phyloP scores from a whole-genome alignment of 768 basidiomycete species.

The Tricholoma furcatifolium region DNA sequence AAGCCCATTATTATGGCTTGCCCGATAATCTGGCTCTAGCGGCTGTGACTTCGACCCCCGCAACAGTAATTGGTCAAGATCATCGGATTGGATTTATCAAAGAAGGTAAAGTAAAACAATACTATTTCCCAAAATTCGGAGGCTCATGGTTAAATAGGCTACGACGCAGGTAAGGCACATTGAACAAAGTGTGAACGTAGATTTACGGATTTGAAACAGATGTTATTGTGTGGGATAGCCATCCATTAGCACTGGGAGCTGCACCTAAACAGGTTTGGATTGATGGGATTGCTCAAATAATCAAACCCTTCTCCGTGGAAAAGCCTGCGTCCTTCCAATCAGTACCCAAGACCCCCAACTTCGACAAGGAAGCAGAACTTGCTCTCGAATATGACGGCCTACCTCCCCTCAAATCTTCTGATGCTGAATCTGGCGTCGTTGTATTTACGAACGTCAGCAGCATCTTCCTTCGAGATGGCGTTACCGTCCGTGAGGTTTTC shows the following conservation, averaged over 20 bases:
- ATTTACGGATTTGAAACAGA: constrained; percentile 39
- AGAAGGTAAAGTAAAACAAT: constrained; percentile 41
- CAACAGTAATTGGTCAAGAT: constrained; percentile 69
- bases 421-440: constrained; percentile 19
- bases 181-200: neutral
- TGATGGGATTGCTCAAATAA: constrained; percentile 80
- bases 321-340: constrained; percentile 51
- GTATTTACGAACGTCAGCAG: constrained; percentile 66
- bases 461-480: constrained; percentile 35
- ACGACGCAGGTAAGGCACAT: constrained; percentile 63
- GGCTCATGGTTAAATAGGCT: constrained; percentile 40
- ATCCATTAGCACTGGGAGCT: constrained; percentile 81
- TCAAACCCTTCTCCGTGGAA: constrained; percentile 38
- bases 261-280: constrained; percentile 86
- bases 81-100: constrained; percentile 80
- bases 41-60: constrained; percentile 74
- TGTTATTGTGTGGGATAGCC: constrained; percentile 79
- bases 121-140: neutral
- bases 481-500: constrained; percentile 28
- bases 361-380: constrained; percentile 61
- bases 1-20: constrained; percentile 80
- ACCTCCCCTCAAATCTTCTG: constrained; percentile 59
- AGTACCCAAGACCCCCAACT: constrained; percentile 62
- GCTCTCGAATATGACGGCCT: constrained; percentile 70
- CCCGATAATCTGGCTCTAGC: constrained; percentile 66